phyloP scores from a whole-genome alignment of 108 stramenopile genomes.

The Asterionellopsis glacialis region DNA sequence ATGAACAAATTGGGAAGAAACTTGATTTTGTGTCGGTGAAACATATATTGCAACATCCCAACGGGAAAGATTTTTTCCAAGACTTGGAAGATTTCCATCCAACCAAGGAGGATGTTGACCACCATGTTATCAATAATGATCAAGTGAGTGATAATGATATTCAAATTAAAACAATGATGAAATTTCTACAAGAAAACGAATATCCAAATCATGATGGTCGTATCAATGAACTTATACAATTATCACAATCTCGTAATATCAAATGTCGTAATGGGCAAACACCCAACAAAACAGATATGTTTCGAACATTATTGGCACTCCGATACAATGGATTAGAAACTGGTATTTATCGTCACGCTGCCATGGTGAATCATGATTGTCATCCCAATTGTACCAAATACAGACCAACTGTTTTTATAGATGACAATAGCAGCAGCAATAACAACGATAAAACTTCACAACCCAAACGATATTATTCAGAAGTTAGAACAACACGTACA shows the following conservation, averaged over 20 bases:
- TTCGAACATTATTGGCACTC: slow-evolving; percentile 55
- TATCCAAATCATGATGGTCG: background rate
- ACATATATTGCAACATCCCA: slow-evolving; percentile 33
- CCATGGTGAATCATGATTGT: slow-evolving; percentile 77
- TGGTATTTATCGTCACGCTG: slow-evolving; percentile 67
- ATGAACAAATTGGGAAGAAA: slow-evolving; percentile 51
- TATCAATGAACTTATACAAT: slow-evolving; percentile 24
- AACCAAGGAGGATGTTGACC: slow-evolving; percentile 51
- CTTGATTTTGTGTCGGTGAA: slow-evolving; percentile 59
- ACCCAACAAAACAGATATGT: slow-evolving; percentile 36
- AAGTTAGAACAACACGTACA: slow-evolving; percentile 66
- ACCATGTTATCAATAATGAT: slow-evolving; percentile 4
- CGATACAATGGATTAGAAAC: slow-evolving; percentile 82
- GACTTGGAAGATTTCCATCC: slow-evolving; percentile 72
- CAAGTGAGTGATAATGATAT: slow-evolving; percentile 1
- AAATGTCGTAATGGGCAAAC: slow-evolving; percentile 34
- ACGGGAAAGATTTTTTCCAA: slow-evolving; percentile 36
- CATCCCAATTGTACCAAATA: slow-evolving; percentile 82
- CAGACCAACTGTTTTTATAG: slow-evolving; percentile 22
- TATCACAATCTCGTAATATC: slow-evolving; percentile 27
- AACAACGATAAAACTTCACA: background rate
- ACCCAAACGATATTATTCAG: slow-evolving; percentile 38
- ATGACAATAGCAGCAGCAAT: background rate
- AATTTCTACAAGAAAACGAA: slow-evolving; percentile 6
- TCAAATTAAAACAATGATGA: slow-evolving; percentile 4